These are phyloP conservation scores for Triticum dicoccoides DNA, from an alignment of 176 grass and related monocot species.

Conservation along the genomic window DNA sequence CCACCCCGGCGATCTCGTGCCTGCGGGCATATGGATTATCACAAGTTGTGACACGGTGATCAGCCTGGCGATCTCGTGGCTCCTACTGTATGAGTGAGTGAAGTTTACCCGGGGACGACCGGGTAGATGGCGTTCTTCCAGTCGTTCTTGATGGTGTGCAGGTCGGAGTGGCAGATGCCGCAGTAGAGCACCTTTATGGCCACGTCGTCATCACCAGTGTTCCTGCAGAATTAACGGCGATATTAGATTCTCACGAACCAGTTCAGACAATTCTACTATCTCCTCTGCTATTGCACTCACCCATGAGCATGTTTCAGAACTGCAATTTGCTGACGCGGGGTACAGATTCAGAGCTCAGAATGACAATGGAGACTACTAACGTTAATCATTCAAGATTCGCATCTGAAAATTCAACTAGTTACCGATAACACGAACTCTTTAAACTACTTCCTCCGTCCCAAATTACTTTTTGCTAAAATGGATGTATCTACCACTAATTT, in stretches of 20 bases:
- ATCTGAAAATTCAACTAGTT: not conserved
- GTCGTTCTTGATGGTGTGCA: conserved; percentile 80
- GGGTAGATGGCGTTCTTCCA: conserved; percentile 70
- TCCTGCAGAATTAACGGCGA: conserved; percentile 40
- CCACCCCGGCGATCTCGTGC: conserved; percentile 56
- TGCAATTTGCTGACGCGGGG: not conserved
- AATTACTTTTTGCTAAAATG: too few relatives aligned
- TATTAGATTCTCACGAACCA: not conserved
- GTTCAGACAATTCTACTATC: not conserved
- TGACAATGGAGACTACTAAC: not conserved
- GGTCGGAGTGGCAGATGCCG: conserved; percentile 82
- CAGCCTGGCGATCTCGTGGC: not conserved
- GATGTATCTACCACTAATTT: too few relatives aligned
- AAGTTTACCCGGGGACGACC: conserved; percentile 61
- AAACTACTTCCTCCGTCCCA: too few relatives aligned
- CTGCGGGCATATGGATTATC: not conserved
- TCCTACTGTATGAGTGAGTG: not conserved
- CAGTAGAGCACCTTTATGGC: conserved; percentile 79
- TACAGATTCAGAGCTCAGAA: not conserved
- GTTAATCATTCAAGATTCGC: not conserved
- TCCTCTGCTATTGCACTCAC: not conserved
- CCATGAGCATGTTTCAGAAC: not conserved
- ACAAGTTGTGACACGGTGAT: too few relatives aligned
- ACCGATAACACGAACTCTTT: too few relatives aligned
- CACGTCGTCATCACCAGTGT: conserved; percentile 72